A percentile compares a stretch with the other conserved stretches of the same genome.
Evolutionary conservation across 2,329 filamentous ascomycete genomes (phyloP).

Genomic region (Fusarium verticillioides): DNA sequence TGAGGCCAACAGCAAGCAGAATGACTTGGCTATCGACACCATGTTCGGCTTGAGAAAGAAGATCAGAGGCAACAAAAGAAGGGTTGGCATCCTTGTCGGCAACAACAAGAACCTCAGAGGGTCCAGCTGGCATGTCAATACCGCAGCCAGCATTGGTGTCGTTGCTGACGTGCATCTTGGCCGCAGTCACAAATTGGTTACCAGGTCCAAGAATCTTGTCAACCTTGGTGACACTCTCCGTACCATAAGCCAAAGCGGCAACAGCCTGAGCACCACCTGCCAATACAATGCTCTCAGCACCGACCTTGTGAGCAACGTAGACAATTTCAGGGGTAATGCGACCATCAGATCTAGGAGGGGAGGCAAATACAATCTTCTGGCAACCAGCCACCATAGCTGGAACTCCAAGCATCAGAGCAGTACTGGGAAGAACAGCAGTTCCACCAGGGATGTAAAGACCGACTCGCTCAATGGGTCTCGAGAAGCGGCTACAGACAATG

Average conservation of each 20-base stretch:
- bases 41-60: constrained; percentile 96
- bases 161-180: constrained; percentile 98
- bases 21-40: constrained; percentile 96
- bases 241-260: constrained; percentile 97
- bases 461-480: constrained; percentile 92
- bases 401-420: constrained; percentile 96
- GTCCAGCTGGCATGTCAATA: constrained; percentile 98
- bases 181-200: constrained; percentile 98
- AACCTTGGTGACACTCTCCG: constrained; percentile 92
- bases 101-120: constrained; percentile 95
- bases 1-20: constrained; percentile 84
- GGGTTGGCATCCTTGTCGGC: constrained; percentile 90
- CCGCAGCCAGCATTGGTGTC: constrained; percentile 94
- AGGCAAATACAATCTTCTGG: constrained; percentile 92
- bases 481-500: constrained; percentile 93
- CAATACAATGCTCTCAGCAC: constrained; percentile 93
- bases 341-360: constrained; percentile 88
- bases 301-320: constrained; percentile 96
- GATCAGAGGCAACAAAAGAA: constrained; percentile 93
- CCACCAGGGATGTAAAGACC: constrained; percentile 96
- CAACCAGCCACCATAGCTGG: constrained; percentile 98
- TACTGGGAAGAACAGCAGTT: constrained; percentile 96
- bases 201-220: constrained; percentile 98
- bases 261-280: constrained; percentile 96
- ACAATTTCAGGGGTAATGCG: constrained; percentile 96